Evolutionary conservation across 345 rosid genomes (phyloP), one percentile per base, ranked within the genome.

Genomic region (Hibiscus mutabilis): DNA sequence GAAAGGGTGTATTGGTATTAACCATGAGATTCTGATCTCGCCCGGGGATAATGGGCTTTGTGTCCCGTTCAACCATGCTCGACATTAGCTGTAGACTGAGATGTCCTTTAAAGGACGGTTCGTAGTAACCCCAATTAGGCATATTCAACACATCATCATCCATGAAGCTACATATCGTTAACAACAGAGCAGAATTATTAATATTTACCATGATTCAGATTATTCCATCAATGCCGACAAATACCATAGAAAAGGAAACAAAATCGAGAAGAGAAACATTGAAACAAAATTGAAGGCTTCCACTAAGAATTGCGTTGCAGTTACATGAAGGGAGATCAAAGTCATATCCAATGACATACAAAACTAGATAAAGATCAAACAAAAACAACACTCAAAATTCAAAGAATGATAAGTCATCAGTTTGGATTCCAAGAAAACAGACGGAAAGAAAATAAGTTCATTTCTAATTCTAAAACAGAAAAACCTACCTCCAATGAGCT

Each of bases 21-120:
- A 88, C 79, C 84, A 93, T 85, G 18, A 88, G 74, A 33, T 75
- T 84, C 12, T 88, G 80, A 68, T 91, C 92, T n/a, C 95, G 90
- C 10, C 93, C 90, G 10, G 93, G 83, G 31, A 88, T 55, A 72
- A 82, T 83, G 25, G 84, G 82, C 80, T 87, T 93, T 10, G 89
- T 81, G 79, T 93, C 89, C 7, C 87, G 88, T 71, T 92, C 97
- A 58, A 81, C 78, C 80, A 82, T 86, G 79, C 68, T 76, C 0
- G 98, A 73, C 96, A 91, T 89, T 62, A 91, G 89, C 81, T 93
- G 98, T 75, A 93, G 89, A 80, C 91, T 83, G 2, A 88, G 81
- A 74, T 84, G 88, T 40, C 84, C 91, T 33, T 86, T 92, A 74
- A 84, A 85, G 65, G 91, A 82, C 3, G 88, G 87, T 60, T 91